Base-by-base conservation (phyloP, 1,284 basidiomycete species). In the Exobasidium rhododendri region DNA sequence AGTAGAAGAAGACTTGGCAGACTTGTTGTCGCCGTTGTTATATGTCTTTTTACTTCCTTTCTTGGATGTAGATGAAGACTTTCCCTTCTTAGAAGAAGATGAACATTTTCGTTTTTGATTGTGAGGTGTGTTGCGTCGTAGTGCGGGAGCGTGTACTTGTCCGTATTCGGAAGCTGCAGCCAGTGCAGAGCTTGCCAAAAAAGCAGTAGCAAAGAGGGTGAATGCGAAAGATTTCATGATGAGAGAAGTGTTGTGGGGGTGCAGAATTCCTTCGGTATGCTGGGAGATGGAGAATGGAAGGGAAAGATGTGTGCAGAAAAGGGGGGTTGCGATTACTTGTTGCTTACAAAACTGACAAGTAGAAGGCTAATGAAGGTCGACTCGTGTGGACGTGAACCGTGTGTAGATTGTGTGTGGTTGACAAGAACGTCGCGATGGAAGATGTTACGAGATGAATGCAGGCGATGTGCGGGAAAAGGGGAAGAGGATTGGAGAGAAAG, bases 221-320 rank as follows among this genome's bases (percentile, higher is more conserved):
- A 61, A 52, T 49, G 61, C 50, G 44, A 65, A 58, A 20, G 30
- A 69, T 62, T 68, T 70, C 68, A 68, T 70, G 26, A 35, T 64
- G 62, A 29, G 31, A 4, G 43, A 7, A 22, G 30, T 17, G 35
- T 45, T 45, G 44, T 45, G 17, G 10, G 3, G 10, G 24, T 45
- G 44, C 24, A 22, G 24, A 45, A 45, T n/a, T n/a, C n/a, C 17
- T 45, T 45, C n/a, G 24, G 24, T 45, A 10, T 45, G 44, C 24
- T 45, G 10, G 3, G 17, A n/a, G 44, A n/a, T 45, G 11, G 40
- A 11, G 11, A 43, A 22, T 45, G 17, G 44, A n/a, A 45, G 10
- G 40, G n/a, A 45, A n/a, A n/a, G 44, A n/a, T 45, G 40, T 43
- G 11, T 45, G 3, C n/a, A 45, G 44, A 22, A 22, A 10, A 45